Evolutionary conservation across 805 yeast genomes (phyloP).

Genomic region (Sungouiozyma intestinalis): DNA sequence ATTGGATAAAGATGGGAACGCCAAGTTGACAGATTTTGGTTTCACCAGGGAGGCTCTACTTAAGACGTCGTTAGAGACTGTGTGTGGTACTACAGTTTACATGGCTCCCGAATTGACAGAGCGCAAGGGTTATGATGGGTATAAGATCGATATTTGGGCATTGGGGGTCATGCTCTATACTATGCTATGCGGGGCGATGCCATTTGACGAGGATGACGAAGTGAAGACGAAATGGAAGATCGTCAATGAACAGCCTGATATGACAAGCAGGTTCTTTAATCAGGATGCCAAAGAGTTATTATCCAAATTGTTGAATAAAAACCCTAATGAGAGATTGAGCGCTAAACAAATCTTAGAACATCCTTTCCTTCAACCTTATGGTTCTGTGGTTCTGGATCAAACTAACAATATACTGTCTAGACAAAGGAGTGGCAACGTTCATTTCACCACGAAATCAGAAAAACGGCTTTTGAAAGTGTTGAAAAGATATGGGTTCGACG

Average conservation of each 20-base stretch:
- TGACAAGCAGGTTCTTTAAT: conserved; percentile 35
- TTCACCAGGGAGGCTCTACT: conserved; percentile 70
- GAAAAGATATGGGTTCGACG: conserved; percentile 52
- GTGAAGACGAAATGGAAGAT: conserved; percentile 49
- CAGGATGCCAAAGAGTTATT: conserved; percentile 43
- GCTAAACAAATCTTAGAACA: conserved; percentile 40
- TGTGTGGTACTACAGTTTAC: conserved; percentile 91
- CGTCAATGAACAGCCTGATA: conserved; percentile 54
- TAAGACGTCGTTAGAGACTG: conserved; percentile 55
- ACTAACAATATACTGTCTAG: conserved; percentile 30
- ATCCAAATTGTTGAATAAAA: conserved; percentile 48
- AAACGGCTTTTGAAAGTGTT: conserved; percentile 49
- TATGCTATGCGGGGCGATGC: conserved; percentile 76
- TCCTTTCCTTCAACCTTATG: conserved; percentile 41
- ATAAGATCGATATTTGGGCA: conserved; percentile 83
- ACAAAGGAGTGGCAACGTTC: conserved; percentile 30
- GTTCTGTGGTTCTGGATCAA: conserved; percentile 32
- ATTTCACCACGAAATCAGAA: conserved; percentile 54
- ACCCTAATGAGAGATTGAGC: conserved; percentile 53
- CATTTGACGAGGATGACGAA: conserved; percentile 79
- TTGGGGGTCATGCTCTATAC: conserved; percentile 84
- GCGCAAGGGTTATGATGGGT: conserved; percentile 64
- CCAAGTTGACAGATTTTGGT: conserved; percentile 87
- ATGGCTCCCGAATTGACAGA: conserved; percentile 91
- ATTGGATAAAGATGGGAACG: conserved; percentile 43